Evolutionary conservation across 2,329 filamentous ascomycete genomes (phyloP), one percentile per base, ranked within the genome.

Genomic region (Leptoxyphium fumago): DNA sequence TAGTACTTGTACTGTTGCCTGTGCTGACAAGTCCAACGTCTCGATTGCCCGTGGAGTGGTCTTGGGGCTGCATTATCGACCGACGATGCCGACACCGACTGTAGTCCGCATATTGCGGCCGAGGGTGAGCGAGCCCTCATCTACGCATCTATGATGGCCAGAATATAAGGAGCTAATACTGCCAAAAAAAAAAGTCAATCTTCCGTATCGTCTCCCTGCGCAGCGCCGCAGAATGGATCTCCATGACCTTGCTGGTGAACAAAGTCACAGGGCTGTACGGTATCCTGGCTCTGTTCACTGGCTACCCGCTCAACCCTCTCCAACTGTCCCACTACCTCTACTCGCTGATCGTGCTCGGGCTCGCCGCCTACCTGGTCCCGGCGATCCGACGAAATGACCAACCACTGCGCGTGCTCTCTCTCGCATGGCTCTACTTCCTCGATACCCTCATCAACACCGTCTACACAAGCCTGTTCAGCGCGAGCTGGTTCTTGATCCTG

Each of bases 271-370:
- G 87, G 46, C 72, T 94, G 53, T 95, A 94, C 64, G 88, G 88
- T 51, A 73, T 95, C 38, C 80, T 95, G 53, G 87, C 88, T 46
- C 75, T 94, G 53, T 71, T 94, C 51, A 94, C 88, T 18, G 89
- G 89, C 60, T 87, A 84, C 64, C 72, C 81, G 53, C 77, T 94
- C 49, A 88, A 85, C 43, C 72, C 79, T 28, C 74, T 91, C 18
- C 89, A 95, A 64, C 74, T 94, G 45, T 84, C 82, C 46, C 91
- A 93, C 73, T 95, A 94, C 71, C 73, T 94, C 41, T 94, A 94
- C 72, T 91, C 84, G 21, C 73, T 91, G 48, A 55, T 76, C 49
- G 74, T 83, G 26, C 77, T 94, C 50, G 69, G 73, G 50, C 65
- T 82, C 39, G 74, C 84, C 52, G 71, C 75, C 42, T 74, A 78